Conservation (phyloP, 2,329 filamentous ascomycete species). For the Phoma sp. region DNA sequence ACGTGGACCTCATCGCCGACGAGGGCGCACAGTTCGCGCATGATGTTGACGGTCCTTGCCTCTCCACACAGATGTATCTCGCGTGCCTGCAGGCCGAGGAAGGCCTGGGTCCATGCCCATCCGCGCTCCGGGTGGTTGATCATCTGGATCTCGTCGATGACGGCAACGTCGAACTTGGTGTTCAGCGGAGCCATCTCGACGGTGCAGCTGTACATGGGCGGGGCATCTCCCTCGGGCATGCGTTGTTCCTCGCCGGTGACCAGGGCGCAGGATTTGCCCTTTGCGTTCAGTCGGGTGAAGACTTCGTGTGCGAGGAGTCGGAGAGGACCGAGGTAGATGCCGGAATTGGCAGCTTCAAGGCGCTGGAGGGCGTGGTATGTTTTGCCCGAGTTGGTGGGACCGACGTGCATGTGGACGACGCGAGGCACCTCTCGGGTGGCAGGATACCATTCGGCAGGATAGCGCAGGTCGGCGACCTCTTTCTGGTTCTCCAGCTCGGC, state of each 20-base stretch:
- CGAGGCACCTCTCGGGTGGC: constrained; percentile 80
- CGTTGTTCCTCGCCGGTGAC: constrained; percentile 91
- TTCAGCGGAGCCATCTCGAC: constrained; percentile 83
- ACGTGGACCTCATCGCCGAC: constrained; percentile 84
- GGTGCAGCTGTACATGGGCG: constrained; percentile 79
- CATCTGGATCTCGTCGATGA: constrained; percentile 99
- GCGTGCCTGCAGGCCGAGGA: constrained; percentile 84
- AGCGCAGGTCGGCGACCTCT: constrained; percentile 79
- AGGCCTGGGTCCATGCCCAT: constrained; percentile 92
- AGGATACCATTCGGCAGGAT: constrained; percentile 91
- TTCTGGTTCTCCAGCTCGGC: constrained; percentile 49
- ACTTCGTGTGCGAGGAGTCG: constrained; percentile 91
- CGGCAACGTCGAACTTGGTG: constrained; percentile 79
- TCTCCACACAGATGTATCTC: constrained; percentile 96
- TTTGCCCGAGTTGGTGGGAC: constrained; percentile 97
- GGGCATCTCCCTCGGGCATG: constrained; percentile 60
- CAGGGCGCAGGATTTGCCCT: constrained; percentile 78
- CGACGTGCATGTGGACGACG: constrained; percentile 90
- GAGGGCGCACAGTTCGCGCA: constrained; percentile 77
- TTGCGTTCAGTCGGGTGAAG: constrained; percentile 83
- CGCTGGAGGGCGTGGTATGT: constrained; percentile 92
- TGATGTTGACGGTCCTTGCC: constrained; percentile 78
- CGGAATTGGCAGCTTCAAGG: constrained; percentile 75
- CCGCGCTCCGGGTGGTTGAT: constrained; percentile 80
- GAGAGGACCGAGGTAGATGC: constrained; percentile 90